Base-by-base conservation (phyloP, 805 yeast species). In the Yarrowia hollandica region DNA sequence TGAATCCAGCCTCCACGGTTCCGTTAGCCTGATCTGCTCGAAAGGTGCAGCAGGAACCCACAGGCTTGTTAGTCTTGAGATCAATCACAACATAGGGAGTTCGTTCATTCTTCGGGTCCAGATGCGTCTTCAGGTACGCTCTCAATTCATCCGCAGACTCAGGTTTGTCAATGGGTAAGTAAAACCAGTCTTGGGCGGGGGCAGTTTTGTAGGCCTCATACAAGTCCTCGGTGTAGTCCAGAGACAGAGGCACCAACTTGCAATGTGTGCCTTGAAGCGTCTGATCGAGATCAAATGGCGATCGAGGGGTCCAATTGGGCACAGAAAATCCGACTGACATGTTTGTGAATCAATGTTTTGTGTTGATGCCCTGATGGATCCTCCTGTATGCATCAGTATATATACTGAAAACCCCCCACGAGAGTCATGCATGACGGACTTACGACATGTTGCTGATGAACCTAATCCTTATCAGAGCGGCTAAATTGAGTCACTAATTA, bases 1-100 rank as follows among this genome's bases (percentile, higher is more conserved):
- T 52, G 44, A 26, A 52, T 2, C 58, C 58, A 9, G 26, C n/a
- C 33, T 52, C 58, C 44, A 25, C 9, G 10, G 19, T 59, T 15
- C 73, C 71, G 48, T 67, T 64, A 15, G 37, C 39, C n/a, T 65
- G 62, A 35, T 70, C 72, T 34, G 67, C 64, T 28, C 72, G 64
- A 54, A 71, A 62, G 21, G 66, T 63, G 15, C 68, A 59, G 23
- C 67, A 19, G 14, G 59, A 60, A 4, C 75, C 75, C 25, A 72
- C 68, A 1, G 72, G 65, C 16, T 62, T 60, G 6, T 59, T 60
- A 1, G 65, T 54, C 16, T 25, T 30, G 18, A 61, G 65, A 42
- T 64, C 66, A 1, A 70, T 54, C 16, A 72, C 63, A 4, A 69
- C 70, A 57, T 59, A 63, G 15, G 61, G 61, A 9, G 58, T 21